A percentile compares a stretch with the other conserved stretches of the same genome.
phyloP scores from a whole-genome alignment of 805 yeast genomes.

The Cyberlindnera meyerae region DNA sequence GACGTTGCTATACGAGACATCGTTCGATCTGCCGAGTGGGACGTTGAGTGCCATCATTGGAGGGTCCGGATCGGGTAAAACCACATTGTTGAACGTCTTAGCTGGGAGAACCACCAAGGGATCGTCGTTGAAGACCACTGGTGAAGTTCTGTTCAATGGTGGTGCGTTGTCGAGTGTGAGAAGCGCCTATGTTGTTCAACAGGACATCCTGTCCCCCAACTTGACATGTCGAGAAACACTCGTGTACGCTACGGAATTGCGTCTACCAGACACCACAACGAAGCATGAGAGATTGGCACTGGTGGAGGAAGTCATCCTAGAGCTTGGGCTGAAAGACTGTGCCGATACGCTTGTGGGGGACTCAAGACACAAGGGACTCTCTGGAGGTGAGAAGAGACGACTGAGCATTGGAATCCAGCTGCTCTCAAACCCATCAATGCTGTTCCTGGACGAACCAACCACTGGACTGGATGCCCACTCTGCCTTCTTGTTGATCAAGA shows the following conservation, averaged over 20 bases:
- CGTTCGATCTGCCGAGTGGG: constrained; percentile 60
- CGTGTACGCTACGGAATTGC: constrained; percentile 64
- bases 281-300: constrained; percentile 40
- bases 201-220: constrained; percentile 67
- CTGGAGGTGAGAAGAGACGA: constrained; percentile 85
- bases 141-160: constrained; percentile 35
- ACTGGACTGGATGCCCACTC: constrained; percentile 83
- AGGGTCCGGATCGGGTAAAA: constrained; percentile 86
- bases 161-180: constrained; percentile 18
- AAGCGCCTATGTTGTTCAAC: constrained; percentile 67
- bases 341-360: constrained; percentile 61
- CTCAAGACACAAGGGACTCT: constrained; percentile 49
- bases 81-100: constrained; percentile 67
- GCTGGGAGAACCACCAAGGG: constrained; percentile 44
- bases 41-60: constrained; percentile 80
- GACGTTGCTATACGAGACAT: constrained; percentile 31
- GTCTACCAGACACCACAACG: constrained; percentile 46
- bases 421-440: constrained; percentile 67
- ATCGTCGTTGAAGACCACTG: constrained; percentile 36
- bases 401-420: constrained; percentile 79
- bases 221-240: constrained; percentile 73
- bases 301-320: constrained; percentile 59
- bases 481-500: constrained; percentile 59
- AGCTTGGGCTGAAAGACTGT: constrained; percentile 67
- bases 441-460: constrained; percentile 81